These are phyloP conservation scores for Bolboschoenus planiculmis DNA, from an alignment of 176 grass and related monocot species.

Conservation along the genomic window DNA sequence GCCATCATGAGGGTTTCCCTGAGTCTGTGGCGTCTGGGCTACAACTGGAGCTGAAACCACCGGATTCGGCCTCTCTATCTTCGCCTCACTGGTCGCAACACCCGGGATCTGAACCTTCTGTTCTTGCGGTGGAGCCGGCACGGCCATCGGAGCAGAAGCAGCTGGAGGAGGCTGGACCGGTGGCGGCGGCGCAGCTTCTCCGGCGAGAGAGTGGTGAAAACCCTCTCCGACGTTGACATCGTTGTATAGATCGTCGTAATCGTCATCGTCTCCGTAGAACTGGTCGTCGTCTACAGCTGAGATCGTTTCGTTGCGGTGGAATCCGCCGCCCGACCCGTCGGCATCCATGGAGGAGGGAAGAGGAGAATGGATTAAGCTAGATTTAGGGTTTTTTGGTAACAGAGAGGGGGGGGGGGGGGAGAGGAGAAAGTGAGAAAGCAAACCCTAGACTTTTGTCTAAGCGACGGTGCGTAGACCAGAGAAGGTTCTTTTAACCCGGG, in stretches of 20 bases:
- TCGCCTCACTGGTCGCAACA: constrained; percentile 22
- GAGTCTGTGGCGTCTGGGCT: constrained; percentile 14
- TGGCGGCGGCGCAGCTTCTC: constrained; percentile 1
- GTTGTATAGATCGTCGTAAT: constrained; percentile 85
- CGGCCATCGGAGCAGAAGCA: constrained; percentile 8
- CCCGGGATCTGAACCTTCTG: constrained; percentile 53
- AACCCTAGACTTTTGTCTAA: constrained; percentile 24
- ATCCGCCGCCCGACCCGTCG: constrained; percentile 34
- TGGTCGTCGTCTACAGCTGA: constrained; percentile 72
- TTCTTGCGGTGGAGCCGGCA: constrained; percentile 28
- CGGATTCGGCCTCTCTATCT: constrained; percentile 42
- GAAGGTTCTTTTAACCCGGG: neutral
- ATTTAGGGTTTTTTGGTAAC: constrained; percentile 42
- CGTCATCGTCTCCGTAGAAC: constrained; percentile 86
- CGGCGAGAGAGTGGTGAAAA: constrained; percentile 38
- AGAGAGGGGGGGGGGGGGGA: too few species aligned
- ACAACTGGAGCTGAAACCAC: constrained; percentile 5
- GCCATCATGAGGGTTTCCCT: constrained; percentile 45
- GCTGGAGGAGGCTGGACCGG: neutral
- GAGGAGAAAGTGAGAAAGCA: neutral
- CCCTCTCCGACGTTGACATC: constrained; percentile 84
- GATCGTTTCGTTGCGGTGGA: constrained; percentile 63
- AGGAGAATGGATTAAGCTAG: constrained; percentile 2
- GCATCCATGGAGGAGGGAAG: constrained; percentile 36
- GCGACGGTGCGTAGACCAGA: neutral